A percentile compares a stretch with the other conserved stretches of the same genome.
Evolutionary conservation across 352 stramenopile genomes (phyloP).

Genomic region (Elongisporangium senticosum): DNA sequence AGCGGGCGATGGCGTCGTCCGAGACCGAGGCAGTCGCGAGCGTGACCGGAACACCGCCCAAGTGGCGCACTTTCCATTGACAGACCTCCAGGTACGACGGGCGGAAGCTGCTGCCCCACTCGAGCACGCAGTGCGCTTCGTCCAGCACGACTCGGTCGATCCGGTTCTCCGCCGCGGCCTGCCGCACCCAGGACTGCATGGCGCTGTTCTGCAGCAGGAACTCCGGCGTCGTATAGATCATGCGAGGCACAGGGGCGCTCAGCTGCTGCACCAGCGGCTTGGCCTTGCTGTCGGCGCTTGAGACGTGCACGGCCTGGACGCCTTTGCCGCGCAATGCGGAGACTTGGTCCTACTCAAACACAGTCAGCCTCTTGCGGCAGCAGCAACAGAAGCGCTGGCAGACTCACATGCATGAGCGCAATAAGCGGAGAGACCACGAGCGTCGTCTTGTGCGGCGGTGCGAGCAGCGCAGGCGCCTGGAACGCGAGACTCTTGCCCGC

Average conservation of each 20-base stretch:
- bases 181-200: constrained; percentile 41
- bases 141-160: constrained; percentile 66
- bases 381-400: not conserved
- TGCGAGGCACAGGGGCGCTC: constrained; percentile 15
- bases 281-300: constrained; percentile 18
- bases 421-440: constrained; percentile 73
- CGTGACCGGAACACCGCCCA: constrained; percentile 53
- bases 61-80: constrained; percentile 40
- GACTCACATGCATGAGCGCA: constrained; percentile 66
- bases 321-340: constrained; percentile 51
- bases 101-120: constrained; percentile 77
- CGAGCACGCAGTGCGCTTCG: constrained; percentile 73
- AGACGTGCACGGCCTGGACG: constrained; percentile 42
- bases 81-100: constrained; percentile 64
- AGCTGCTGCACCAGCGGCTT: constrained; percentile 33
- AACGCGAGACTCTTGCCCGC: constrained; percentile 81
- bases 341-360: constrained; percentile 54
- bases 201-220: constrained; percentile 61
- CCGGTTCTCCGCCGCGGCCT: constrained; percentile 11
- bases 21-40: constrained; percentile 67
- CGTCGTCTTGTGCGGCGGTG: constrained; percentile 28
- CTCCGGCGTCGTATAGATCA: constrained; percentile 82
- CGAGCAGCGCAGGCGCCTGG: constrained; percentile 56
- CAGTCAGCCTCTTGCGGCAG: not conserved
- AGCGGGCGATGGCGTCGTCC: constrained; percentile 47